Evolutionary conservation across 441 rosid genomes (phyloP).

Genomic region (Adansonia grandidieri): DNA sequence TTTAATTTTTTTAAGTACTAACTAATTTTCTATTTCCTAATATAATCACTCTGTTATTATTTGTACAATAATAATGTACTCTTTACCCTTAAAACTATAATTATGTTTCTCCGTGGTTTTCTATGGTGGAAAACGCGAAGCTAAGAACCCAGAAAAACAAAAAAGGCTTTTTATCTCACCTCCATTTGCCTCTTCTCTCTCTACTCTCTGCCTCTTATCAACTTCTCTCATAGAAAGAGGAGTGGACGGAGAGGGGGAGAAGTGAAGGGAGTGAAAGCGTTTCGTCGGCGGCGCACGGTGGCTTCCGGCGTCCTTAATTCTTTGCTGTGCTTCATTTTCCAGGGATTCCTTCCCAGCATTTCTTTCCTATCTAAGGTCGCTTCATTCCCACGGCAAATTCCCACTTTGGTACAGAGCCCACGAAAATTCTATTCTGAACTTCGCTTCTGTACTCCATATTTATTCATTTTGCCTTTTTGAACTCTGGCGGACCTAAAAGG

Average conservation of each 20-base stretch:
- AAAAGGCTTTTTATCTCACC: slow-evolving; percentile 18
- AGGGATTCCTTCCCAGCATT: slow-evolving; percentile 15
- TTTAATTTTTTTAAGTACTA: neutral
- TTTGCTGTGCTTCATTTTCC: slow-evolving; percentile 41
- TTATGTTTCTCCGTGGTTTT: slow-evolving; percentile 40
- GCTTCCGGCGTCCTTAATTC: slow-evolving; percentile 31
- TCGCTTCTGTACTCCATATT: slow-evolving; percentile 3
- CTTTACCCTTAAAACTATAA: neutral
- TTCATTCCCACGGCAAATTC: neutral
- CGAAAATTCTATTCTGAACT: slow-evolving; percentile 30
- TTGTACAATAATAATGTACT: neutral
- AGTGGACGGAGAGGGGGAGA: slow-evolving; percentile 24
- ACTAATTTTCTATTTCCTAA: neutral
- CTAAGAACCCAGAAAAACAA: neutral
- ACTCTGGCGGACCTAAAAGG: slow-evolving; percentile 61
- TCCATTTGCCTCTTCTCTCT: neutral
- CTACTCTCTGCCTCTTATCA: slow-evolving; percentile 33
- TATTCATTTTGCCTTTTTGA: neutral
- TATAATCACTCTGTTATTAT: neutral
- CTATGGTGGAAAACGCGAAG: slow-evolving; percentile 50
- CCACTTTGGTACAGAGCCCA: neutral
- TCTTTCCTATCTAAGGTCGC: neutral
- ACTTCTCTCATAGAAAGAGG: slow-evolving; percentile 18
- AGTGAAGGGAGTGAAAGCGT: slow-evolving; percentile 32
- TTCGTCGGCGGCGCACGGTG: slow-evolving; percentile 40